These are phyloP conservation scores for Jacaranda copaia DNA, from an alignment of 257 asterid species.

Conservation along the genomic window DNA sequence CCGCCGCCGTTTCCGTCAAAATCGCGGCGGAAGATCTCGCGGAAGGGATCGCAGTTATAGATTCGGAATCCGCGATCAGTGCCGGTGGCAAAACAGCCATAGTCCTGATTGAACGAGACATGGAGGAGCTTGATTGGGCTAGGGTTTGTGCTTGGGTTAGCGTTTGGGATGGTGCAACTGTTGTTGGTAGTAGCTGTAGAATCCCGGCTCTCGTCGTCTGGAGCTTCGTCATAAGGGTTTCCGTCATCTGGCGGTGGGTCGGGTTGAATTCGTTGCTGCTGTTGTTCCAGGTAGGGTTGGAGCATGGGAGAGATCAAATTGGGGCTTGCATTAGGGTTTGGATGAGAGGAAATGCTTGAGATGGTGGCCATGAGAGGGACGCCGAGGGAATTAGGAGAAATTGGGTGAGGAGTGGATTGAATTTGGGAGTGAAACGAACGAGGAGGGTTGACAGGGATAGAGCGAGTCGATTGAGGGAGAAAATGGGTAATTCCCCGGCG, in stretches of 20 bases:
- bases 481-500: not conserved
- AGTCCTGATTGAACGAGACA: slow-evolving; percentile 90
- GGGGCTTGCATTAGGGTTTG: slow-evolving; percentile 50
- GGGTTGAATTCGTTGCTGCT: slow-evolving; percentile 43
- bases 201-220: slow-evolving; percentile 28
- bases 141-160: slow-evolving; percentile 38
- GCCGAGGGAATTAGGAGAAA: slow-evolving; percentile 34
- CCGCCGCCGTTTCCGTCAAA: slow-evolving; percentile 72
- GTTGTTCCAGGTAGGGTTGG: slow-evolving; percentile 65
- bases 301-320: slow-evolving; percentile 57
- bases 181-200: slow-evolving; percentile 12
- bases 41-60: slow-evolving; percentile 84
- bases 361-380: slow-evolving; percentile 54
- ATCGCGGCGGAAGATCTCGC: slow-evolving; percentile 87
- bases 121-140: slow-evolving; percentile 62
- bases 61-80: slow-evolving; percentile 85
- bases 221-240: slow-evolving; percentile 33
- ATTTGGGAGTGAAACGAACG: slow-evolving; percentile 28
- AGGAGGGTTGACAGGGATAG: not conserved
- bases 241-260: slow-evolving; percentile 48
- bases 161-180: slow-evolving; percentile 19
- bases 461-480: too few species aligned
- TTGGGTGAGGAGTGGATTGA: slow-evolving; percentile 18
- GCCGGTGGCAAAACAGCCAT: slow-evolving; percentile 82
- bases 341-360: slow-evolving; percentile 44